Base-by-base conservation (phyloP, 2,329 filamentous ascomycete genomes). In the Cladosporium sp. region DNA sequence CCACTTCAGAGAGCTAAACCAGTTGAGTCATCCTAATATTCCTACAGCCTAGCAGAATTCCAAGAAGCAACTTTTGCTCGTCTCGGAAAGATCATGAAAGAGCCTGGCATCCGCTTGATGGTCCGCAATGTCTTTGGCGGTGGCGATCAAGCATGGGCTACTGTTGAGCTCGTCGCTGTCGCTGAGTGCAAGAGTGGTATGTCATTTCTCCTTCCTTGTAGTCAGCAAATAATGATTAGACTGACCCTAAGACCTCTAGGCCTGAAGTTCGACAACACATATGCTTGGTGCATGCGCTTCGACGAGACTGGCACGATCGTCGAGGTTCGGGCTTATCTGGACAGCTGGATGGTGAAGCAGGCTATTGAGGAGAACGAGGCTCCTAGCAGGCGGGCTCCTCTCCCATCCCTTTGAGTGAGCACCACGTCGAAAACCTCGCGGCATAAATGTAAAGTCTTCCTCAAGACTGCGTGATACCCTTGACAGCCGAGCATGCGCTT, bases 201-300 rank as follows among this genome's bases (percentile, higher is more conserved):
- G 60, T 4, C 28, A 9, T 55, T 19, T 36, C 4, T 34, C n/a
- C 44, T 20, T 25, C 3, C 1, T n/a, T 32, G 3, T 32, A 9
- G 28, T 32, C 25, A 4, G 4, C 4, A 10, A 9, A 10, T 10
- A 9, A 9, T 2, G 12, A 2, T 3, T 10, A 9, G 28, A 32
- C 28, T 32, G 28, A 32, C 28, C 9, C 4, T 37, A 17, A 12
- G 15, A 39, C 39, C 37, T 17, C 17, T 36, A 65, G 63, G 59
- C 24, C 32, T 64, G 47, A 55, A 48, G 6, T 61, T 62, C 42
- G 50, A 61, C 39, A 61, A 63, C 13, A 58, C 63, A 6, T 70
- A 70, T 58, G 62, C 64, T 1, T 69, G 67, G 66, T 56, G 64
- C 15, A 51, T 68, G 54, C 57, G 62, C 1, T 69, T 68, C 45